A percentile compares a stretch with the other conserved stretches of the same genome.
These are phyloP conservation scores for Glycine latifolia DNA, from an alignment of 306 rosid species.

Conservation along the genomic window DNA sequence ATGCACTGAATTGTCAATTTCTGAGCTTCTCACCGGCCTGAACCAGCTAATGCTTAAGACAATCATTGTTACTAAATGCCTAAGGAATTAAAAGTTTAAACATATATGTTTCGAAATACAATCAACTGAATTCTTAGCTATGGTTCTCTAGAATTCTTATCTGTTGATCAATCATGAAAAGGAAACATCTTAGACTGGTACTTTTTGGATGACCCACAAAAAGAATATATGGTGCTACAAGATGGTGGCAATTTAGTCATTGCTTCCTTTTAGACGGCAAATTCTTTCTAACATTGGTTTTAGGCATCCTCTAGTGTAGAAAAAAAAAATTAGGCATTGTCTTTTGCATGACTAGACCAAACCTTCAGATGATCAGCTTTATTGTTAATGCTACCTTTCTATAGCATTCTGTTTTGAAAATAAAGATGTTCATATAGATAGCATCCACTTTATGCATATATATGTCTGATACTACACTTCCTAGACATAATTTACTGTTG, in stretches of 20 bases:
- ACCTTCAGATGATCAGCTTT: conserved; percentile 9
- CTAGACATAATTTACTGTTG: conserved; percentile 2
- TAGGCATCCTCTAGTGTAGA: neutral
- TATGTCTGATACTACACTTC: conserved; percentile 5
- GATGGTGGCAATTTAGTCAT: conserved; percentile 9
- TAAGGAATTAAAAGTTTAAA: conserved; percentile 4
- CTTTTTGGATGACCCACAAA: conserved; percentile 9
- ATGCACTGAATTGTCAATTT: conserved; percentile 15
- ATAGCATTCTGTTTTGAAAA: conserved; percentile 5
- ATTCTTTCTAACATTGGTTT: conserved; percentile 26
- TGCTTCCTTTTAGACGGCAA: conserved; percentile 18
- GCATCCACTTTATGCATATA: conserved; percentile 1
- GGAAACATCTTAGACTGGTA: conserved; percentile 26
- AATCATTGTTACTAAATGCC: neutral
- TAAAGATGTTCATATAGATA: conserved; percentile 1
- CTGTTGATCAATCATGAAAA: conserved; percentile 37
- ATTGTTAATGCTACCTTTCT: conserved; percentile 3
- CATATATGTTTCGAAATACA: neutral
- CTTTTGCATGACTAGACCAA: conserved; percentile 21
- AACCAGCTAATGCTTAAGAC: neutral
- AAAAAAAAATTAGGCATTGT: conserved; percentile 4
- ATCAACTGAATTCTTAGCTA: neutral
- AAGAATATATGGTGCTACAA: neutral
- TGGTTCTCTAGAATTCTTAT: conserved; percentile 17
- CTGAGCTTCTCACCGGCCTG: neutral